Percentiles rank a stretch among this genome's conserved stretches.
Evolutionary conservation across 345 rosid species (phyloP).

Genomic region (Physaria fendleri): DNA sequence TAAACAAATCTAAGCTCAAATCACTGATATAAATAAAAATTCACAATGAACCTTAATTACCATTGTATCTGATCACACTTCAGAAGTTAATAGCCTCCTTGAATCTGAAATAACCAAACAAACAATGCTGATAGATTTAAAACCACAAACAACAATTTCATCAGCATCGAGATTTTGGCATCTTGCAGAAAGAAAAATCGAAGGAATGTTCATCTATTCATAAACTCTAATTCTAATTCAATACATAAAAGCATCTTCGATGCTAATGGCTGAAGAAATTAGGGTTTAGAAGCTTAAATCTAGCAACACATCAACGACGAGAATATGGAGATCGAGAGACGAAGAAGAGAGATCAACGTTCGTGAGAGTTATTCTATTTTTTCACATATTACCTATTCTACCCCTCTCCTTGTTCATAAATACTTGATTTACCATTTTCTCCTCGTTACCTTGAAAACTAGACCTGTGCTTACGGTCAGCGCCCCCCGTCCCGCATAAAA

Average conservation of each 20-base stretch:
- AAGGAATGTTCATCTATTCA: background rate
- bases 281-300: conserved; percentile 23
- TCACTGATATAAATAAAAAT: background rate
- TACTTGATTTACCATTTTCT: too few relatives aligned
- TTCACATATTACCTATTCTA: too few relatives aligned
- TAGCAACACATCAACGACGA: too few relatives aligned
- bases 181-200: background rate
- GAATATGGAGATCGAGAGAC: too few relatives aligned
- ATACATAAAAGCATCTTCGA: background rate
- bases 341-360: too few relatives aligned
- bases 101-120: conserved; percentile 1
- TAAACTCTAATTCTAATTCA: background rate
- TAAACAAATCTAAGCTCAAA: conserved; percentile 11
- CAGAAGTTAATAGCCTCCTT: conserved; percentile 7
- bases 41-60: background rate
- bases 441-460: too few relatives aligned
- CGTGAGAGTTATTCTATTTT: too few relatives aligned
- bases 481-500: too few relatives aligned
- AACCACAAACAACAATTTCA: conserved; percentile 8
- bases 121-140: background rate
- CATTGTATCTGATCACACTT: conserved; percentile 21
- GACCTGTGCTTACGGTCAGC: too few relatives aligned
- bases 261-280: background rate
- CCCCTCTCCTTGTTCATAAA: too few relatives aligned
- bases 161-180: conserved; percentile 5